Evolutionary conservation across 495 filamentous ascomycete genomes (phyloP).

Genomic region (Daldinia vernicosa): DNA sequence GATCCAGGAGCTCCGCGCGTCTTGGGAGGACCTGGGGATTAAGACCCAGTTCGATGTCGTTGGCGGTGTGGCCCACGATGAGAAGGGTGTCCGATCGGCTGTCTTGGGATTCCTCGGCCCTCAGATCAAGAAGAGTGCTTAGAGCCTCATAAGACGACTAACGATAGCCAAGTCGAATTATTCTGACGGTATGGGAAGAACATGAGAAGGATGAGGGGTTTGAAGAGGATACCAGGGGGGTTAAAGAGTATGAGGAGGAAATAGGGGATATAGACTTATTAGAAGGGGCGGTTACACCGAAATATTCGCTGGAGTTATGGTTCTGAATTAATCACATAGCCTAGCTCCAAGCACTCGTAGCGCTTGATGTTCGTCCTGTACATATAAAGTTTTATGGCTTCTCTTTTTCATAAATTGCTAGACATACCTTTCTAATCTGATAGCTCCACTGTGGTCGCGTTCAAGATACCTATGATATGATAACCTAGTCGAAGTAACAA

Average conservation of each 20-base stretch:
- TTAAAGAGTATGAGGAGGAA: background rate
- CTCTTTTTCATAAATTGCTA: background rate
- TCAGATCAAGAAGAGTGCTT: slow-evolving; percentile 10
- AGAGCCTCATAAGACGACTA: background rate
- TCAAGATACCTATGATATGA: background rate
- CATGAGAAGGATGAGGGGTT: background rate
- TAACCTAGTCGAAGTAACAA: no score
- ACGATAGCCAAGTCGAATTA: background rate
- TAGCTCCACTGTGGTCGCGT: background rate
- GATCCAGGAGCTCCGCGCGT: slow-evolving; percentile 38
- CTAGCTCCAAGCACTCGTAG: background rate
- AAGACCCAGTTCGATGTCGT: slow-evolving; percentile 20
- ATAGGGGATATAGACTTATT: background rate
- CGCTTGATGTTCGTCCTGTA: background rate
- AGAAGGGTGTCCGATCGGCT: slow-evolving; percentile 15
- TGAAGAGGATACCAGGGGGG: background rate
- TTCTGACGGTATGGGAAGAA: background rate
- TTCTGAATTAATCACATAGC: background rate
- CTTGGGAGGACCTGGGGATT: slow-evolving; percentile 8
- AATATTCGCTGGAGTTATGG: background rate
- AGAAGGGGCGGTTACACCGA: background rate
- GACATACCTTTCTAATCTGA: background rate
- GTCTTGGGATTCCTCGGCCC: slow-evolving; percentile 20
- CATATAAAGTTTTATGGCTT: background rate
- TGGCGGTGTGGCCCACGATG: slow-evolving; percentile 10